Evolutionary conservation across 495 filamentous ascomycete species (phyloP), one percentile per base, ranked within the genome.

Genomic region (Lineolata rhizophorae): DNA sequence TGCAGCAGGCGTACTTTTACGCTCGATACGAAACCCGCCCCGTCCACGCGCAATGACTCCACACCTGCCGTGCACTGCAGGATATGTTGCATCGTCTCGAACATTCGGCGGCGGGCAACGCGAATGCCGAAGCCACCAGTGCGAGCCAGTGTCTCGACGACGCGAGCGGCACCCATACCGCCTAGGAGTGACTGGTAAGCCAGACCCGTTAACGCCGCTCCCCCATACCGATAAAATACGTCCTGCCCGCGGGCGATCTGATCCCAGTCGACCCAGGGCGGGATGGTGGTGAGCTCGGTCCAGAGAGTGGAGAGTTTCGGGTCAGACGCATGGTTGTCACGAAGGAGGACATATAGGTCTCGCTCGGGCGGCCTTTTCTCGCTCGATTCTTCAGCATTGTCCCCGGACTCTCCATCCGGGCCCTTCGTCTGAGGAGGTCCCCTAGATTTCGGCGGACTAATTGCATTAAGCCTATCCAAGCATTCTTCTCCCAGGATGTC

Each of bases 191-290:
- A 65, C 27, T 73, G 60, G 42, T 72, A 78, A 30, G 72, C 62
- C 2, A 80, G 53, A 15, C 70, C 62, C 4, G 59, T 68, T 10
- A 75, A 44, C 20, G 62, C 66, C 3, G 73, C 64, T 12, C 64
- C 67, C 14, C 67, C 73, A 46, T 85, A 87, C 13, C 80, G 41
- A 32, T 58, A 52, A 34, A 54, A 54, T 4, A 56, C 53, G 29
- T 67, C 57, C 46, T 80, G 75, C 0, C 69, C 75, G 42, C 76
- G 53, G 38, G 62, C 53, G 39, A 91, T 74, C 45, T 82, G 76
- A 6, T 63, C 59, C 77, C 76, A 87, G 48, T 82, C 69, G 1
- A 90, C 80, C 79, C 79, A 90, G 10, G 60, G 52, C 0, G 78
- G 81, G 13, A 82, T 50, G 1, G 64, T 71, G 40, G 70, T 73